Base-by-base conservation (phyloP, 345 rosid genomes). In the Melaleuca alternifolia region DNA sequence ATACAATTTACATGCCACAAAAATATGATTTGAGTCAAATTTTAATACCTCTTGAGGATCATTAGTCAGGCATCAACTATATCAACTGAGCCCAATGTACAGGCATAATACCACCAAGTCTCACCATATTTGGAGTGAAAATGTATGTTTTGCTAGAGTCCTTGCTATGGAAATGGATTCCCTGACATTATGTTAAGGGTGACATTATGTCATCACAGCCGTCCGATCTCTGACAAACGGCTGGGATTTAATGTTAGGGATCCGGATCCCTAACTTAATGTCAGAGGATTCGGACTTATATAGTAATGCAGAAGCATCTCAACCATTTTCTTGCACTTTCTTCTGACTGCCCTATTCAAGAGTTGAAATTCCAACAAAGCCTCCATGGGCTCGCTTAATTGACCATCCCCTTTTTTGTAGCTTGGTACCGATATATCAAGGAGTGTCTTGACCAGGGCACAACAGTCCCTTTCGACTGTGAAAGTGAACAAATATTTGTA, bases 21-120 rank as follows among this genome's bases (percentile, higher is more conserved):
- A n/a, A 23, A 76, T 7, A 77, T 76, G 62, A n/a, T n/a, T 33
- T 18, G 13, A 21, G 50, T 76, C 9, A 1, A n/a, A n/a, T 83
- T 50, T 50, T 53, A 30, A 50, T 93, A 96, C 99, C 97, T 94
- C 94, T 46, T 90, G 94, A 21, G 98, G 96, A 85, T 96, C 99
- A 92, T 93, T 94, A 83, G 98, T 96, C 89, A 96, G 91, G 93
- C 92, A 89, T 96, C 95, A 53, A 96, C 85, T 83, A 94, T 87
- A 89, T 91, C 95, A 15, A 89, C 93, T 84, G 97, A 94, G 86
- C 90, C 93, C 3, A 94, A 91, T 51, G 94, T 93, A 89, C 93
- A 92, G 99, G 96, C 48, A 98, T 93, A 89, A 95, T 90, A 83
- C 95, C 96, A 62, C 95, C 97, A 44, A 97, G 94, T 50, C 98